Evolutionary conservation across 2,329 filamentous ascomycete genomes (phyloP).

Genomic region (Calonectria ilicicola): DNA sequence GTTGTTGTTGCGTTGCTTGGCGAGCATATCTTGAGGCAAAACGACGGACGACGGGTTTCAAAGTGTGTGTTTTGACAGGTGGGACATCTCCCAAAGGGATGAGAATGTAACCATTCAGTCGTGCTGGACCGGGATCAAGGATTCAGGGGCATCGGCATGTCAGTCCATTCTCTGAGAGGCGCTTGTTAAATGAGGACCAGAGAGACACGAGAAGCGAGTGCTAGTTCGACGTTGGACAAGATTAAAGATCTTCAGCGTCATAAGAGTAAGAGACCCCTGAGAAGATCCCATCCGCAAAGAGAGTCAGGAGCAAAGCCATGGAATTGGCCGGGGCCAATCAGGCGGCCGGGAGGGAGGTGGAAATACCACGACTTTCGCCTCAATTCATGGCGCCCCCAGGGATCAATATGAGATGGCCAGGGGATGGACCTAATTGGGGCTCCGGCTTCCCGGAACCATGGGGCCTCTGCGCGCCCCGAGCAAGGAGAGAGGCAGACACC

Average conservation of each 20-base stretch:
- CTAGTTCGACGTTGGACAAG: slow-evolving; percentile 6
- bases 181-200: not conserved
- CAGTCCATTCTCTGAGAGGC: slow-evolving; percentile 12
- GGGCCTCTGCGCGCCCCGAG: slow-evolving; percentile 4
- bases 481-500: not conserved
- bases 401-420: slow-evolving; percentile 16
- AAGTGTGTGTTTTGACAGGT: slow-evolving; percentile 8
- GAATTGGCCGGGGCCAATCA: not conserved
- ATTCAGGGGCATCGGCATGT: slow-evolving; percentile 1
- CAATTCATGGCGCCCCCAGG: not conserved
- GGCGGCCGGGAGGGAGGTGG: not conserved
- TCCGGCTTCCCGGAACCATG: slow-evolving; percentile 12
- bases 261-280: slow-evolving; percentile 1
- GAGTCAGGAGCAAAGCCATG: not conserved
- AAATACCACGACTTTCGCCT: not conserved
- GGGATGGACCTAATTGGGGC: slow-evolving; percentile 7
- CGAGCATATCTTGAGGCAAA: not conserved
- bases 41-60: slow-evolving; percentile 6
- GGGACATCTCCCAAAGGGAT: not conserved
- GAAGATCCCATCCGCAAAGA: not conserved
- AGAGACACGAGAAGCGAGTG: slow-evolving; percentile 8
- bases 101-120: slow-evolving; percentile 19
- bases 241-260: slow-evolving; percentile 7
- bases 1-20: not conserved
- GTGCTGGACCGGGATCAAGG: not conserved